Base-by-base conservation (phyloP, 768 basidiomycete genomes). In the Rhizopogon roseolus region DNA sequence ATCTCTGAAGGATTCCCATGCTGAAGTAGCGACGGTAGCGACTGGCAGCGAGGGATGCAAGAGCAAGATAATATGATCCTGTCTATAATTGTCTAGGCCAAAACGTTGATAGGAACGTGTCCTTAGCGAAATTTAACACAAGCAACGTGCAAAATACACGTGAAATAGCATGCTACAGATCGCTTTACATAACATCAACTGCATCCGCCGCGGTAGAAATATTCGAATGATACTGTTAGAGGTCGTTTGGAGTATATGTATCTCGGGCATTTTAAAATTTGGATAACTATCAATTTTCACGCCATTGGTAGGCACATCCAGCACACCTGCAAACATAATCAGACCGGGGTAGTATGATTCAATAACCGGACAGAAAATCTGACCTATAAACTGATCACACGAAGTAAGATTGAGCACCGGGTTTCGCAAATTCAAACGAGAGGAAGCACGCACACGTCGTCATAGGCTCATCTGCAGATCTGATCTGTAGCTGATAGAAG, bases 401-500 rank as follows among this genome's bases (percentile, higher is more conserved):
- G 14, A 48, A 22, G 19, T 14, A 48, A 11, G 34, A 48, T 16
- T 22, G 19, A 48, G 19, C 11, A 7, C 11, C 38, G 16, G 10
- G 29, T 19, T 55, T 44, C 34, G 54, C 27, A 25, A 41, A 17
- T n/a, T 3, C 16, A 45, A 52, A 34, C 17, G 4, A 36, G 13
- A 46, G 19, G 36, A 48, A 14, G 32, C 19, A 46, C 46, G 46
- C 19, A 48, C 46, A 25, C 5, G 34, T 48, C 4, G 89, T 92
- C 91, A 93, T 93, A 14, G 90, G 90, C 64, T 93, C 92, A 64
- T 93, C 92, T 0, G 90, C 93, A 60, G 91, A 95, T 42, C 96
- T 76, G 57, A 98, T 99, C 67, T 99, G 97, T 16, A 98, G 75
- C 74, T 98, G 94, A 65, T 94, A 91, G 72, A 90, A 99, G 69